Evolutionary conservation across 1,284 basidiomycete genomes (phyloP), one percentile per base, ranked within the genome.

Genomic region (Grifola frondosa): DNA sequence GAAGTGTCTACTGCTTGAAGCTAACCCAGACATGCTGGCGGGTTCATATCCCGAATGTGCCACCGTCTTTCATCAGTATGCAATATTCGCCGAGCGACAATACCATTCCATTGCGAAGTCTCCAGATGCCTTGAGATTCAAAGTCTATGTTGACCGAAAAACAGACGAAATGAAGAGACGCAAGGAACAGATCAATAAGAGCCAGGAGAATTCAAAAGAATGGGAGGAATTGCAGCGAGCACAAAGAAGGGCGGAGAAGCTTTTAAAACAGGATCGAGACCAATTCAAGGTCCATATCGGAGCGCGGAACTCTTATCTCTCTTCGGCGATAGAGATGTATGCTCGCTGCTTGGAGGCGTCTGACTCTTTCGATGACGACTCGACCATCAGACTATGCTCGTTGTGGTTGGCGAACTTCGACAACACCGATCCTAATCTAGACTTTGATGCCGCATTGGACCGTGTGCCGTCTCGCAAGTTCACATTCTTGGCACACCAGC

Each of bases 341-440:
- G 84, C 91, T 0, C 75, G 73, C 15, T 84, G 86, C 42, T 71
- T 99, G 30, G 65, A 74, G 13, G 63, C 74, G 1, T 85, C 86
- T 0, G 87, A 94, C 56, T 66, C 69, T 1, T 84, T 83, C 51
- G 89, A 97, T 59, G 84, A 88, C 23, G 80, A 87, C 46, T 82
- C 81, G 1, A 73, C 88, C 5, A 88, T 93, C 36, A 81, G 91
- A 5, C 74, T 99, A 28, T 85, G 84, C 53, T 95, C 94, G 1
- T 72, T 99, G 2, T 99, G 96, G 96, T 85, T 98, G 48, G 80
- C 86, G 9, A 88, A 93, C 56, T 87, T 91, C 50, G 77, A 78
- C 33, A 74, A 84, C 48, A 64, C 68, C 12, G 67, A 70, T 24
- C 60, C 88, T 11, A 80, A 85, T 41, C 61, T 69, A 1, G 68